A percentile compares a stretch with the other conserved stretches of the same genome.
Evolutionary conservation across 179 eudicot species (phyloP).

Genomic region (Heliamphora pulchella): DNA sequence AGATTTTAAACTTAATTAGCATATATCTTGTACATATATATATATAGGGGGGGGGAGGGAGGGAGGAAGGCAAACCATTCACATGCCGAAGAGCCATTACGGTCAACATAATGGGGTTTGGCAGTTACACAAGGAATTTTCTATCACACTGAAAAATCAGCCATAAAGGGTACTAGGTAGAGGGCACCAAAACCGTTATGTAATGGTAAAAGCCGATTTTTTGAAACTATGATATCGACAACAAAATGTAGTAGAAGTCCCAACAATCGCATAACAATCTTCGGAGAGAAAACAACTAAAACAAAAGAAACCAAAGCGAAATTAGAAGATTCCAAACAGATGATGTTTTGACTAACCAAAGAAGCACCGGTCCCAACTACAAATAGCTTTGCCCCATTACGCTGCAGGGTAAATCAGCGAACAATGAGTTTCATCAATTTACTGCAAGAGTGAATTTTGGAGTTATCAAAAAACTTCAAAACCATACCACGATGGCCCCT

Average conservation of each 20-base stretch:
- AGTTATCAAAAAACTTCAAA: background rate
- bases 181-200: no score
- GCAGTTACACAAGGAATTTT: no score
- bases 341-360: slow-evolving; percentile 45
- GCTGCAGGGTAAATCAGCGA: slow-evolving; percentile 36
- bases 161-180: no score
- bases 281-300: background rate
- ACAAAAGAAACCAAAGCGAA: background rate
- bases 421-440: background rate
- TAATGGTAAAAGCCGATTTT: no score
- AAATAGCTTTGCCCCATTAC: slow-evolving; percentile 88
- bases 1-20: no score
- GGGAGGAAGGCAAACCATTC: no score
- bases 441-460: background rate
- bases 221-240: background rate
- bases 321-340: background rate
- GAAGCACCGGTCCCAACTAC: slow-evolving; percentile 88
- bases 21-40: no score
- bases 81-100: no score
- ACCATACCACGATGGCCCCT: slow-evolving; percentile 76
- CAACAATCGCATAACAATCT: background rate
- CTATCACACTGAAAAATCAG: no score
- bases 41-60: no score
- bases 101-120: no score
- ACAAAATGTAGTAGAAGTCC: background rate